Conservation (phyloP, 495 filamentous ascomycete genomes). For the Aspergillus incahuasiensis region DNA sequence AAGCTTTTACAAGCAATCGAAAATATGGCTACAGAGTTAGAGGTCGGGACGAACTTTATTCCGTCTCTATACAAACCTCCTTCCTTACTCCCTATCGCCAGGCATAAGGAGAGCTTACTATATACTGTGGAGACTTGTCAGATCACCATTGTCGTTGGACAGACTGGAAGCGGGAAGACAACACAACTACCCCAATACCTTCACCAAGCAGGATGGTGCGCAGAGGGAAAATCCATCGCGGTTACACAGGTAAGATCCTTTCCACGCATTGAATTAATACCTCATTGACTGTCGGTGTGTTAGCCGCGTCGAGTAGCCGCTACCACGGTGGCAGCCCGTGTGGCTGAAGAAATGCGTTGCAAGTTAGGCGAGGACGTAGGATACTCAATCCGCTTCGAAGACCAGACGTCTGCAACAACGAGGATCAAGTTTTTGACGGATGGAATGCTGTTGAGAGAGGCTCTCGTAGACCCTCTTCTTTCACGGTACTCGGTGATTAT, state of each 20-base stretch:
- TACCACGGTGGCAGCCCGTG: constrained; percentile 83
- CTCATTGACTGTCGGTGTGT: not conserved
- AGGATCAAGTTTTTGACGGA: constrained; percentile 96
- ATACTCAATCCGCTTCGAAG: constrained; percentile 95
- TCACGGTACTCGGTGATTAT: constrained; percentile 96
- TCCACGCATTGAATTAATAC: not conserved
- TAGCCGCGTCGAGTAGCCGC: constrained; percentile 90
- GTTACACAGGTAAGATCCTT: constrained; percentile 73
- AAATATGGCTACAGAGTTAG: constrained; percentile 43
- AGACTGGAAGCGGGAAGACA: constrained; percentile 89
- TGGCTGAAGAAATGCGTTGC: constrained; percentile 90
- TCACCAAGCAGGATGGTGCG: constrained; percentile 84
- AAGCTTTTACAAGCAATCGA: constrained; percentile 1
- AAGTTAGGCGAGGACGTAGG: constrained; percentile 92
- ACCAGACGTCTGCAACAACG: constrained; percentile 82
- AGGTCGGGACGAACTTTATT: constrained; percentile 63
- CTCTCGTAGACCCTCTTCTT: constrained; percentile 85
- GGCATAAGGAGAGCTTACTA: constrained; percentile 66
- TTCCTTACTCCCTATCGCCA: constrained; percentile 70
- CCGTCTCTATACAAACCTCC: constrained; percentile 74
- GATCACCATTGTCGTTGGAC: constrained; percentile 80
- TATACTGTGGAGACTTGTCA: constrained; percentile 73
- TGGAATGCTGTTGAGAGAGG: constrained; percentile 90
- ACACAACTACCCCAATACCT: constrained; percentile 88
- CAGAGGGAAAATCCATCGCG: constrained; percentile 74